Percentiles rank a stretch among this genome's conserved stretches.
Conservation (phyloP, 768 basidiomycete species). For the Termitomyces heimii region DNA sequence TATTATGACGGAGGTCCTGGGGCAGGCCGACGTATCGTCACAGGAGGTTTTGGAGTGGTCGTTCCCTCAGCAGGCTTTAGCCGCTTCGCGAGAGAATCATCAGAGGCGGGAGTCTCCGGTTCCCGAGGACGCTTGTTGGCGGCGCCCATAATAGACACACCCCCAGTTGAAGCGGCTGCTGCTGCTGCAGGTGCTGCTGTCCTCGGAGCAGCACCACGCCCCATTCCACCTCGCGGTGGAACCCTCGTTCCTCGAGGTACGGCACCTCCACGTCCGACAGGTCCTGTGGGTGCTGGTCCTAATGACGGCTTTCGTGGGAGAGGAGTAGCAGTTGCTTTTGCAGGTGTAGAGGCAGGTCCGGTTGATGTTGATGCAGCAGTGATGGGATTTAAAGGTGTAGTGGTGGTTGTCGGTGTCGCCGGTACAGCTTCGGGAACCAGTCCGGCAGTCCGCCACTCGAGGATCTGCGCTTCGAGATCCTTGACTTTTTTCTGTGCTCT, state of each 20-base stretch:
- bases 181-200: conserved; percentile 20
- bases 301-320: conserved; percentile 15
- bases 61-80: conserved; percentile 47
- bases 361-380: conserved; percentile 18
- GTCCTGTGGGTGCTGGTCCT: conserved; percentile 14
- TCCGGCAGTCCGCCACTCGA: conserved; percentile 49
- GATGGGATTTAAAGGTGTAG: conserved; percentile 16
- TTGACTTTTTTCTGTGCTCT: conserved; percentile 57
- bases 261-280: conserved; percentile 30
- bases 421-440: conserved; percentile 31
- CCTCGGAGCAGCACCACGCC: conserved; percentile 16
- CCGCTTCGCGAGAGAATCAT: conserved; percentile 63
- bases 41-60: conserved; percentile 13
- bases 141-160: conserved; percentile 59
- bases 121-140: conserved; percentile 62
- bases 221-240: conserved; percentile 18
- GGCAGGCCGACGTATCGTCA: conserved; percentile 14
- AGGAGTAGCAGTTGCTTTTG: conserved; percentile 5
- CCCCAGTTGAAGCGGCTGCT: conserved; percentile 19
- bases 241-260: conserved; percentile 16
- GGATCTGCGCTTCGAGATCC: conserved; percentile 60
- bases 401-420: conserved; percentile 20
- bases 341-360: neutral
- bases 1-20: conserved; percentile 6
- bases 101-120: conserved; percentile 22